A percentile compares a stretch with the other conserved stretches of the same genome.
Evolutionary conservation across 2,329 filamentous ascomycete species (phyloP).

Genomic region (Nigrospora osmanthi): DNA sequence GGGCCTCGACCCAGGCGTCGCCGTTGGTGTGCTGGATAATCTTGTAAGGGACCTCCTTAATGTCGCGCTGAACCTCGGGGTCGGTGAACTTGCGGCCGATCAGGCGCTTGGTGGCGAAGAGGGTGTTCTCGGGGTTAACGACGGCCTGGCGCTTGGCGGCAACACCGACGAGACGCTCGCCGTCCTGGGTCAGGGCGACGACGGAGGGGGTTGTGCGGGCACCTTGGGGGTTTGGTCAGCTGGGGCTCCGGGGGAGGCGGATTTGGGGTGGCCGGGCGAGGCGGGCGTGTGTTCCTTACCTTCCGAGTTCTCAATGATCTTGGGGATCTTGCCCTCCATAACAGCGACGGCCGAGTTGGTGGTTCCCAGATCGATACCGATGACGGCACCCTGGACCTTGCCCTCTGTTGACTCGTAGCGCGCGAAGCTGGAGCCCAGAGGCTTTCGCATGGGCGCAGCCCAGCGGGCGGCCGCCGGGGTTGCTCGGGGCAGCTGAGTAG

Average conservation of each 20-base stretch:
- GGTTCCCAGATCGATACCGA: constrained; percentile 97
- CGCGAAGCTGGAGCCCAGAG: constrained; percentile 65
- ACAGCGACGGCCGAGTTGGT: constrained; percentile 96
- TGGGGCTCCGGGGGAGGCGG: constrained; percentile 1
- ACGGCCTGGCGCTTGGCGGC: constrained; percentile 97
- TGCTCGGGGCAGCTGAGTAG: constrained; percentile 67
- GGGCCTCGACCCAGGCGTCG: constrained; percentile 91
- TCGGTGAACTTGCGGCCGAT: constrained; percentile 97
- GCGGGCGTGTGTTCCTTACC: constrained; percentile 45
- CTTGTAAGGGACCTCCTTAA: constrained; percentile 98
- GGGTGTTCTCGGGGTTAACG: constrained; percentile 96
- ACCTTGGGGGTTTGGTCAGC: constrained; percentile 40
- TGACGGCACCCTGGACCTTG: constrained; percentile 93
- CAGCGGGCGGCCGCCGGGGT: constrained; percentile 60
- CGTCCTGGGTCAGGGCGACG: constrained; percentile 90
- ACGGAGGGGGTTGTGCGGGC: constrained; percentile 88
- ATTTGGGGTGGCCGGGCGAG: constrained; percentile 6
- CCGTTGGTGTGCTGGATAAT: constrained; percentile 96
- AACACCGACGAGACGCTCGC: constrained; percentile 93
- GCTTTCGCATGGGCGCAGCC: constrained; percentile 59
- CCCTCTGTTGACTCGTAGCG: constrained; percentile 71
- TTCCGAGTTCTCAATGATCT: constrained; percentile 97
- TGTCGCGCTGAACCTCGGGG: constrained; percentile 86
- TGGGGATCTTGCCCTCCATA: constrained; percentile 93
- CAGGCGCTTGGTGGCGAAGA: constrained; percentile 97